Evolutionary conservation across 495 filamentous ascomycete genomes (phyloP).

Genomic region (Trichoderma parareesei): DNA sequence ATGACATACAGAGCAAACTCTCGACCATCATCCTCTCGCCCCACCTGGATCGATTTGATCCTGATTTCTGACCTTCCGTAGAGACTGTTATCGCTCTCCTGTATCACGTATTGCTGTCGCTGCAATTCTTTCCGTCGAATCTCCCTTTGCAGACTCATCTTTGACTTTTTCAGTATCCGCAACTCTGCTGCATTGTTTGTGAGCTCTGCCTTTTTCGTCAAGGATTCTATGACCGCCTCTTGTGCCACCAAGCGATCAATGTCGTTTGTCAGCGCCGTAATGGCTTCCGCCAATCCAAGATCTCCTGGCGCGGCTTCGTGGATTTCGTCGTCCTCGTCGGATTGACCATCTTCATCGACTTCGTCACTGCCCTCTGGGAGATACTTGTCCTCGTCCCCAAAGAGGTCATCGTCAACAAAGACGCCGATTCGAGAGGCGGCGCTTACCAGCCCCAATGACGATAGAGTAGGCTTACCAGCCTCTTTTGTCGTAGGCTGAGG

Average conservation of each 20-base stretch:
- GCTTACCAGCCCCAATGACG: conserved; percentile 83
- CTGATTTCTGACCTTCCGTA: conserved; percentile 83
- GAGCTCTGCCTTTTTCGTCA: conserved; percentile 88
- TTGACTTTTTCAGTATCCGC: conserved; percentile 87
- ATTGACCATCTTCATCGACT: conserved; percentile 43
- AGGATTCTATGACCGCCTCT: conserved; percentile 82
- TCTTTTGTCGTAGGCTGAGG: conserved; percentile 31
- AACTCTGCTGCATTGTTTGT: conserved; percentile 94
- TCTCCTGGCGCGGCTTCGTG: conserved; percentile 95
- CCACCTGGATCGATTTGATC: conserved; percentile 88
- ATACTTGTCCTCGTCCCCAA: conserved; percentile 81
- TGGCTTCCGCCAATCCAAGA: conserved; percentile 86
- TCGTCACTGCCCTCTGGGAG: conserved; percentile 80
- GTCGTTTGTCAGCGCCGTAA: conserved; percentile 71
- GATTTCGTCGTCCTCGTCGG: conserved; percentile 68
- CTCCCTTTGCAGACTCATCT: conserved; percentile 84
- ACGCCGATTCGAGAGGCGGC: conserved; percentile 74
- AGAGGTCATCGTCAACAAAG: conserved; percentile 87
- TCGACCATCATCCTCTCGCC: conserved; percentile 82
- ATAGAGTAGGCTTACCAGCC: conserved; percentile 69
- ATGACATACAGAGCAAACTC: conserved; percentile 92
- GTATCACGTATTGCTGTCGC: conserved; percentile 91
- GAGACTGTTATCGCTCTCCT: conserved; percentile 96
- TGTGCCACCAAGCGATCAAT: conserved; percentile 85
- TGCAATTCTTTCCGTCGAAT: conserved; percentile 92